Evolutionary conservation across 805 yeast genomes (phyloP).

Genomic region (Saturnispora diversa): DNA sequence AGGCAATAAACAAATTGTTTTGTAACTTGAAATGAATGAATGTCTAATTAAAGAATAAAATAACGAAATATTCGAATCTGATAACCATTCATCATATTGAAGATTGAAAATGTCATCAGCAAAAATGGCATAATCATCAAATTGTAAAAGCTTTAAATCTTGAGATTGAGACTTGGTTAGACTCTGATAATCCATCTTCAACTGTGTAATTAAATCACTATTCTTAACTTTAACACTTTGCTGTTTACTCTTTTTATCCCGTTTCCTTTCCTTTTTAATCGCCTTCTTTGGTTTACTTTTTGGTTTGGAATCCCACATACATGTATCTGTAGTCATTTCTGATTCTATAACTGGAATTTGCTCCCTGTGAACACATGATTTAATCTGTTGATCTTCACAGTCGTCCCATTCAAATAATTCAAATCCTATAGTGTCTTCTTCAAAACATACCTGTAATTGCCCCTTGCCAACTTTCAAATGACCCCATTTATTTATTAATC

Average conservation of each 20-base stretch:
- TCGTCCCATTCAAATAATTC: conserved; percentile 8
- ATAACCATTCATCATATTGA: conserved; percentile 62
- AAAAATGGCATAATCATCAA: conserved; percentile 50
- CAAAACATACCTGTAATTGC: not conserved
- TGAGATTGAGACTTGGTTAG: conserved; percentile 8
- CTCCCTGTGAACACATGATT: conserved; percentile 2
- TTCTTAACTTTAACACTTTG: not conserved
- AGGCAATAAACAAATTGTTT: conserved; percentile 35
- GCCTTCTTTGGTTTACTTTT: conserved; percentile 5
- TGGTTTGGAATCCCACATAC: conserved; percentile 8
- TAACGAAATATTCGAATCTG: conserved; percentile 60
- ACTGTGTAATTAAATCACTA: conserved; percentile 1
- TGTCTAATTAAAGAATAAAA: conserved; percentile 37
- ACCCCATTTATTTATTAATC: conserved; percentile 7
- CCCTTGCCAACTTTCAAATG: conserved; percentile 5
- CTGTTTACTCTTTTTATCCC: not conserved
- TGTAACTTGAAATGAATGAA: conserved; percentile 33
- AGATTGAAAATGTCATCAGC: conserved; percentile 51
- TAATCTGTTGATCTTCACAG: not conserved
- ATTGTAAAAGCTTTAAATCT: conserved; percentile 35
- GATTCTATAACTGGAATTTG: conserved; percentile 6
- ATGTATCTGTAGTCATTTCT: conserved; percentile 6
- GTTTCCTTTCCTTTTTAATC: conserved; percentile 1
- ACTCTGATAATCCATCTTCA: conserved; percentile 5
- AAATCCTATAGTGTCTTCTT: conserved; percentile 12